phyloP scores from a whole-genome alignment of 2,329 filamentous ascomycete genomes.

The Fusarium torulosum region DNA sequence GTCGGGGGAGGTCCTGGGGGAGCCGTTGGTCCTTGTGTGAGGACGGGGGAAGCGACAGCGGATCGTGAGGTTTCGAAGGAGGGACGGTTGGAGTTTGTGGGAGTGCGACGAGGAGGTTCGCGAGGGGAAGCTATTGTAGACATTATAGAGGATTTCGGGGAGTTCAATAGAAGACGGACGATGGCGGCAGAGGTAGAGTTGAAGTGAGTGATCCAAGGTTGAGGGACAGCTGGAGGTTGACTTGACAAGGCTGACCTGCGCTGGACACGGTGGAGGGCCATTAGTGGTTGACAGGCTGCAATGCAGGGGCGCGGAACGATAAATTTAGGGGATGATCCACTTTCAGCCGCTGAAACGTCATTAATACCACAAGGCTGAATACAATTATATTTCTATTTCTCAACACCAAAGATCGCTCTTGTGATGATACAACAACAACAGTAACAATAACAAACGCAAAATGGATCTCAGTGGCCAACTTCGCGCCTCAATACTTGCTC shows the following conservation, averaged over 20 bases:
- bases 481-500: constrained; percentile 61
- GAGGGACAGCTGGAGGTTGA: constrained; percentile 21
- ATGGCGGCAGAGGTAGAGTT: not conserved
- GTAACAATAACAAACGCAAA: constrained; percentile 15
- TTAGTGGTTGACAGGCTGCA: constrained; percentile 34
- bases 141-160: constrained; percentile 60
- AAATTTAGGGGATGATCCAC: constrained; percentile 37
- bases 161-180: not conserved
- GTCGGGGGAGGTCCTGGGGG: constrained; percentile 20
- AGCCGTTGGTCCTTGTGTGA: constrained; percentile 41
- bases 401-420: constrained; percentile 22
- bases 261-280: constrained; percentile 40
- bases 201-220: not conserved
- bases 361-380: constrained; percentile 39
- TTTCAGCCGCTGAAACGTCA: constrained; percentile 46
- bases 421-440: constrained; percentile 13
- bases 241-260: constrained; percentile 34
- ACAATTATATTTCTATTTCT: constrained; percentile 6
- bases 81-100: constrained; percentile 80
- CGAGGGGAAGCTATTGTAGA: constrained; percentile 75
- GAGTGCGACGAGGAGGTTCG: constrained; percentile 69
- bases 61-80: constrained; percentile 77
- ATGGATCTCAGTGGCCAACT: constrained; percentile 62
- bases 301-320: constrained; percentile 32
- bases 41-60: constrained; percentile 65